Base-by-base conservation (phyloP, 2,329 filamentous ascomycete genomes). In the Colletotrichum spaethianum region DNA sequence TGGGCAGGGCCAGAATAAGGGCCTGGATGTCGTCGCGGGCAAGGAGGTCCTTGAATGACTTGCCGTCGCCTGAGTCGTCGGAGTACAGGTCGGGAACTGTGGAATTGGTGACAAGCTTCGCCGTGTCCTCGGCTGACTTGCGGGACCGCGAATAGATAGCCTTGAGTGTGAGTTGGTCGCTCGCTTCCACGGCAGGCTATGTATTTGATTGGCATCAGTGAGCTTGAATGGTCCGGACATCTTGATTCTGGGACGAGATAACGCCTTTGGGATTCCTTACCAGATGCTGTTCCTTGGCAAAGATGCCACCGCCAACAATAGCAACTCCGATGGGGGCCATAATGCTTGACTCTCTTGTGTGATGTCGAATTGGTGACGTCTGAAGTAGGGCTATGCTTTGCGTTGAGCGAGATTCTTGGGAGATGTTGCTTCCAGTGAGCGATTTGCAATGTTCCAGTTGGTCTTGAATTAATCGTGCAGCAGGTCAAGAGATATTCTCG, bases 71-170 rank as follows among this genome's bases (percentile, higher is more conserved):
- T 14, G 85, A 84, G 77, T 89, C 88, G 72, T 89, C 86, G 72
- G 87, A 89, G 83, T 93, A 93, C 66, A 91, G 78, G 33, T 88
- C 87, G 1, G 83, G 79, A 7, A 70, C 52, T 3, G 75, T 66
- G 71, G 76, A 50, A 38, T 79, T 77, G 74, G 78, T 78, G 26
- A 84, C 80, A 26, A 85, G 82, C 2, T 81, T 78, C 20, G 82
- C 81, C 4, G 86, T 81, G 18, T 78, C 79, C 74, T 87, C 77
- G n/a, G 90, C 91, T 0, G 90, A 90, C 23, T 83, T 80, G 62
- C 89, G 84, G 14, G 89, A 89, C 63, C 91, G 89, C 4, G 91
- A 93, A 81, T 91, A 94, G 74, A 93, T 84, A 28, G 91, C 90
- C 81, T 90, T 92, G 74, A 94, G 86, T 16, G 81, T 79, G 14